A percentile compares a stretch with the other conserved stretches of the same genome.
Evolutionary conservation across 2,329 filamentous ascomycete species (phyloP).

Genomic region (Trichophaea hybrida): DNA sequence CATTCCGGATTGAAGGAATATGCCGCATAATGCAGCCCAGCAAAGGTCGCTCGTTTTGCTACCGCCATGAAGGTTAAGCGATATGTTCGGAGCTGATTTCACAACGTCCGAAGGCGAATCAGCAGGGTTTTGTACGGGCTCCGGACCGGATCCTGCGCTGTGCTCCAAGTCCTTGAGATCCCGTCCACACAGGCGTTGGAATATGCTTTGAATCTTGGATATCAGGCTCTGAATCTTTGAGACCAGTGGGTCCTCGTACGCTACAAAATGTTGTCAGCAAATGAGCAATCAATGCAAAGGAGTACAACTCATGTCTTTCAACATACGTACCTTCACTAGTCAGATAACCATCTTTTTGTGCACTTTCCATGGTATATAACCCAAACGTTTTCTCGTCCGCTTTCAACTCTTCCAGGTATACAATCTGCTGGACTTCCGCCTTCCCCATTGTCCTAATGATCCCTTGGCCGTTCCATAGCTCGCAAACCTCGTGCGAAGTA

Average conservation of each 20-base stretch:
- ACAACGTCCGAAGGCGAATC: too few species aligned
- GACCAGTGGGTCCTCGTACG: too few species aligned
- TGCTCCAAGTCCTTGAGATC: too few species aligned
- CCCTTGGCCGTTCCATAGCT: slow-evolving; percentile 35
- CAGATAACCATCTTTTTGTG: background rate
- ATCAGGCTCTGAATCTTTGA: too few species aligned
- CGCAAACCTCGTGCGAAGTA: slow-evolving; percentile 35
- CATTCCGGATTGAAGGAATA: slow-evolving; percentile 24
- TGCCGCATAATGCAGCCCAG: slow-evolving; percentile 16
- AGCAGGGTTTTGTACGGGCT: too few species aligned
- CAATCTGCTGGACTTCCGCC: slow-evolving; percentile 3
- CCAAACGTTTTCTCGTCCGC: slow-evolving; percentile 13
- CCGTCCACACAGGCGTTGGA: too few species aligned
- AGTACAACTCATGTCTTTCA: too few species aligned
- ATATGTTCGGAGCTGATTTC: slow-evolving; percentile 19
- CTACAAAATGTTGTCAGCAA: too few species aligned
- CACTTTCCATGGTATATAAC: background rate
- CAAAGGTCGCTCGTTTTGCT: slow-evolving; percentile 13
- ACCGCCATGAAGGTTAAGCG: slow-evolving; percentile 14
- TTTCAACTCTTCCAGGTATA: slow-evolving; percentile 17
- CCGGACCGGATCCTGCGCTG: too few species aligned
- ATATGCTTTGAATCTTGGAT: too few species aligned
- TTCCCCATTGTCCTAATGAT: slow-evolving; percentile 26
- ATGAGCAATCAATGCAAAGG: too few species aligned
- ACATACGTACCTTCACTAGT: too few species aligned